Evolutionary conservation across 2,329 filamentous ascomycete genomes (phyloP).

Genomic region (Aspergillus costaricaensis): DNA sequence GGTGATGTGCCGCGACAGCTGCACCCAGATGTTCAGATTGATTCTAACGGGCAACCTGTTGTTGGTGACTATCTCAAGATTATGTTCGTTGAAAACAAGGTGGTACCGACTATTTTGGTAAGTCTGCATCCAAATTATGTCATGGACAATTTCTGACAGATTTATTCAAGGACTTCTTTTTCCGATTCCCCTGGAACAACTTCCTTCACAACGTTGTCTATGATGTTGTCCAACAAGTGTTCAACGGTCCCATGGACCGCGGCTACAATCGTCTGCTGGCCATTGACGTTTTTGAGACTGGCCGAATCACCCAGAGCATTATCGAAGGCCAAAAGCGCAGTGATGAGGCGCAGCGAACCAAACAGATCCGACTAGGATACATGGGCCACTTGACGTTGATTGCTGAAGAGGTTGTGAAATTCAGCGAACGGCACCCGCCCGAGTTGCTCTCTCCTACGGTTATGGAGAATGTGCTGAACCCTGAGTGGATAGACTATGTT

Average conservation of each 20-base stretch:
- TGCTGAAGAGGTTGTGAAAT: constrained; percentile 97
- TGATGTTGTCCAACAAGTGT: constrained; percentile 97
- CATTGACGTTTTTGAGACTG: constrained; percentile 88
- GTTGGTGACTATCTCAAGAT: constrained; percentile 95
- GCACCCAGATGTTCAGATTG: constrained; percentile 55
- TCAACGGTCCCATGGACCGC: constrained; percentile 96
- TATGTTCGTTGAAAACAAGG: constrained; percentile 90
- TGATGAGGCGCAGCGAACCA: constrained; percentile 79
- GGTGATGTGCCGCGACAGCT: constrained; percentile 30
- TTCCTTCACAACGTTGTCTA: constrained; percentile 99
- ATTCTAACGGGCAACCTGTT: constrained; percentile 69
- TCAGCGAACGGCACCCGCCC: constrained; percentile 88
- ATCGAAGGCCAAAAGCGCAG: constrained; percentile 86
- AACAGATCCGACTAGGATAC: constrained; percentile 90
- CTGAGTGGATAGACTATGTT: constrained; percentile 91
- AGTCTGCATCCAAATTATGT: constrained; percentile 39
- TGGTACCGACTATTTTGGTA: constrained; percentile 94
- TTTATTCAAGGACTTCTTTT: constrained; percentile 80
- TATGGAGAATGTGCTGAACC: constrained; percentile 83
- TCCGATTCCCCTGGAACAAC: constrained; percentile 98
- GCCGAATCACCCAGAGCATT: constrained; percentile 86
- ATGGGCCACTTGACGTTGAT: constrained; percentile 98
- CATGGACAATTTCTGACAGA: background rate
- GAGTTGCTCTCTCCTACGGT: constrained; percentile 83
- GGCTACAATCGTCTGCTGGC: constrained; percentile 89